Conservation (phyloP, 371 early-diverging fungal species). For the Capillidium heterosporum region DNA sequence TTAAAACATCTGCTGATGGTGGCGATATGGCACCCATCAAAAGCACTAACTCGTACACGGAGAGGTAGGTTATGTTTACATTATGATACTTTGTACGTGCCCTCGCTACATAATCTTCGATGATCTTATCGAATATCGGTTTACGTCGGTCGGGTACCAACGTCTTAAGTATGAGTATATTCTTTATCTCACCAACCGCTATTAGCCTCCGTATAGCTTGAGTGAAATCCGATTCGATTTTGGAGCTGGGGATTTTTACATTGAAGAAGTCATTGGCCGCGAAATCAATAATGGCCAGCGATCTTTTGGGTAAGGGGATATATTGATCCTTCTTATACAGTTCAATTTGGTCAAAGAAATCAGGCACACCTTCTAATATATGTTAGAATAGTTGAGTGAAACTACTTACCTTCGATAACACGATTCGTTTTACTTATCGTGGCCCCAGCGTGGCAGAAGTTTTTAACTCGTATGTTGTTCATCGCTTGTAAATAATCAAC, state of each 20-base stretch:
- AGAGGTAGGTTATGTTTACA: background rate
- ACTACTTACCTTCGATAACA: background rate
- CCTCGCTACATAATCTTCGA: background rate
- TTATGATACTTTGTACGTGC: background rate
- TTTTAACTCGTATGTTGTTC: background rate
- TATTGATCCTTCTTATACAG: background rate
- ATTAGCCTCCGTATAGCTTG: background rate
- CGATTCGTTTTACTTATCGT: background rate
- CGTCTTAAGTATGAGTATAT: background rate
- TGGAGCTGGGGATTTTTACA: background rate
- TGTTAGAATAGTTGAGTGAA: too few species aligned
- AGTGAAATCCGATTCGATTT: background rate
- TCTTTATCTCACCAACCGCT: background rate
- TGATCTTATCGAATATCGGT: background rate
- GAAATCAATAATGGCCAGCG: background rate
- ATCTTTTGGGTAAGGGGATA: background rate
- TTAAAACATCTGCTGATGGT: background rate
- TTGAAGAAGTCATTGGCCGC: background rate
- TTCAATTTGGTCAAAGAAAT: background rate
- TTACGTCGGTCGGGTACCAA: background rate
- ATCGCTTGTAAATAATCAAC: constrained; percentile 6
- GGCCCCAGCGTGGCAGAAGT: background rate
- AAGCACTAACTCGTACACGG: background rate
- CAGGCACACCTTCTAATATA: background rate
- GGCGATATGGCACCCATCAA: background rate